phyloP scores from a whole-genome alignment of 257 asterid species.

The Solanum pinnatisectum region DNA sequence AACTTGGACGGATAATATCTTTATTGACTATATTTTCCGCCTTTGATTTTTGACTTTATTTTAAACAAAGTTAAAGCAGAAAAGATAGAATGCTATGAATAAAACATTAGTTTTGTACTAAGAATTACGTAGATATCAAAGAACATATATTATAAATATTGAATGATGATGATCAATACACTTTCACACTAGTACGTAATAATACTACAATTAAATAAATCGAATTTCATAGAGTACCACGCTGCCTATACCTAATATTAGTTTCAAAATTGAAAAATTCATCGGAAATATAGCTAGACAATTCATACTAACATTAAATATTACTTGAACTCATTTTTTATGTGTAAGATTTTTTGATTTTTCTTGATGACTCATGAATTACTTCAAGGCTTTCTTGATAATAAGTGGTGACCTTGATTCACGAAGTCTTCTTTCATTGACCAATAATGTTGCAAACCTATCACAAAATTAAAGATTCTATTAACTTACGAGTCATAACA shows the following conservation, averaged over 20 bases:
- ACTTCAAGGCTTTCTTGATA: not conserved
- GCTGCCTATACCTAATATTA: not conserved
- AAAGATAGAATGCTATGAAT: not conserved
- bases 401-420: not conserved
- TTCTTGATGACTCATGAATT: not conserved
- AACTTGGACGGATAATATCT: too few species aligned
- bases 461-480: not conserved
- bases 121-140: not conserved
- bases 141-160: not conserved
- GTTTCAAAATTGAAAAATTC: not conserved
- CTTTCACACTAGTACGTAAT: not conserved
- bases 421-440: conserved; percentile 27
- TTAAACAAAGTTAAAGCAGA: not conserved
- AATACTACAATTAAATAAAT: not conserved
- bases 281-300: not conserved
- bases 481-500: not conserved
- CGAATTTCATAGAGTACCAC: not conserved
- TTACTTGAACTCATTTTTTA: not conserved
- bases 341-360: not conserved
- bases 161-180: not conserved
- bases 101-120: not conserved
- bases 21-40: too few species aligned
- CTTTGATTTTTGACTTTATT: not conserved
- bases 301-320: not conserved
- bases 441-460: conserved; percentile 27